Conservation (phyloP, 2,329 filamentous ascomycete species). For the Aureobasidium sp. region DNA sequence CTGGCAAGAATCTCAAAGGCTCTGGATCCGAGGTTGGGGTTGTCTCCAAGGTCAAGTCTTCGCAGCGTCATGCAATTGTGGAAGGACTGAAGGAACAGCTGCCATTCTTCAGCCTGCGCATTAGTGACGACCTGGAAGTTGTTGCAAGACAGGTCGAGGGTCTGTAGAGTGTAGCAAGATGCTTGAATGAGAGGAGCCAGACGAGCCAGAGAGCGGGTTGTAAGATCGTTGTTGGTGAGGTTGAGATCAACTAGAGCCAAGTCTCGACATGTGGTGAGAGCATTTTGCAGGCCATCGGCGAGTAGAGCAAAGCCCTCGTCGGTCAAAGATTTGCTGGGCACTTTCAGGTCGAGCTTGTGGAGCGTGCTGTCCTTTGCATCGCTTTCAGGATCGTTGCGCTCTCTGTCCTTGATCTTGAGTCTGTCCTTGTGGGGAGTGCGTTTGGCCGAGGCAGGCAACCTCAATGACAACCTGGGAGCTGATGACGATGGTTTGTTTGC, state of each 20-base stretch:
- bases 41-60: constrained; percentile 41
- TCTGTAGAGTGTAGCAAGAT: constrained; percentile 39
- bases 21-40: constrained; percentile 33
- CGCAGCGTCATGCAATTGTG: constrained; percentile 36
- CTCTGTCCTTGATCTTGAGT: constrained; percentile 6
- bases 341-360: constrained; percentile 38
- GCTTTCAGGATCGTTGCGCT: constrained; percentile 10
- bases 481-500: constrained; percentile 19
- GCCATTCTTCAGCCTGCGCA: constrained; percentile 36
- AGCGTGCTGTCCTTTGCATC: constrained; percentile 16
- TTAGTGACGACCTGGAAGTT: constrained; percentile 33
- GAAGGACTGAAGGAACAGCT: constrained; percentile 39
- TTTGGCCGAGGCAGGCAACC: background rate
- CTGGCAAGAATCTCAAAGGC: constrained; percentile 42
- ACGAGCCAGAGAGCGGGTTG: constrained; percentile 33
- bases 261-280: constrained; percentile 26
- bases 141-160: constrained; percentile 43
- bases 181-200: constrained; percentile 37
- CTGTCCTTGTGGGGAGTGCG: constrained; percentile 14
- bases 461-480: constrained; percentile 8
- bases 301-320: constrained; percentile 40
- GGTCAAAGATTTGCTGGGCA: constrained; percentile 39
- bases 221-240: constrained; percentile 40
- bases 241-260: constrained; percentile 42
- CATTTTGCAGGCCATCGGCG: constrained; percentile 36